Evolutionary conservation across 371 early-diverging fungal genomes (phyloP), one percentile per base, ranked within the genome.

Genomic region (Mucor circinelloides): DNA sequence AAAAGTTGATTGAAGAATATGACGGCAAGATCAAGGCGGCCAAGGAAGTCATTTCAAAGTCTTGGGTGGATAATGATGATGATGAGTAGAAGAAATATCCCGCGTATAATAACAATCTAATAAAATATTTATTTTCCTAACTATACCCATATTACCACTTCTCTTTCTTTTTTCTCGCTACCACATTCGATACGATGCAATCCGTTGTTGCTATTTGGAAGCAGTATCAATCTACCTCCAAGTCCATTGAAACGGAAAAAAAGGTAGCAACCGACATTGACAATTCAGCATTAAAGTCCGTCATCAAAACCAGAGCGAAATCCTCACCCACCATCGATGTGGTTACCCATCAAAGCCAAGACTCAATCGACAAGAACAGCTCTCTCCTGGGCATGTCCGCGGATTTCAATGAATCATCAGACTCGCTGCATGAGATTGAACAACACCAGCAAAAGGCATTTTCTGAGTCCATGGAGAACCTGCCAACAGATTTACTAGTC

Each of bases 1-100:
- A 90, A 62, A 69, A 74, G 19, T 76, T 78, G 62, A 80, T 91
- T 68, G 87, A 81, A 58, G 71, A 71, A 36, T 87, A 84, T 58
- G 86, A 87, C 42, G 70, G 76, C 48, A 81, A 83, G 25, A 82
- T 83, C 34, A 68, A 59, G 30, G 68, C 64, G 12, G 81, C 86
- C 64, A 88, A 87, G 72, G 74, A 81, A 30, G 60, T 76, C 1
- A 72, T 89, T 12, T 54, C 71, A 3, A 72, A 64, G 23, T 48
- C 57, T 34, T 83, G 83, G 83, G 40, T 65, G 1, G 65, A 64
- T 17, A 27, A 27, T 15, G 34, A 65, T 32, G 30, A 60, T 59
- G 40, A 58, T 27, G 30, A 55, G 31, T 59, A 58, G 23, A 38
- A 40, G 40, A 38, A 60, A 31, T 30, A 67, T 34, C 36, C 32